Conservation (phyloP, 225 moss, liverwort and hornwort genomes). For the Antitrichia curtipendula region DNA sequence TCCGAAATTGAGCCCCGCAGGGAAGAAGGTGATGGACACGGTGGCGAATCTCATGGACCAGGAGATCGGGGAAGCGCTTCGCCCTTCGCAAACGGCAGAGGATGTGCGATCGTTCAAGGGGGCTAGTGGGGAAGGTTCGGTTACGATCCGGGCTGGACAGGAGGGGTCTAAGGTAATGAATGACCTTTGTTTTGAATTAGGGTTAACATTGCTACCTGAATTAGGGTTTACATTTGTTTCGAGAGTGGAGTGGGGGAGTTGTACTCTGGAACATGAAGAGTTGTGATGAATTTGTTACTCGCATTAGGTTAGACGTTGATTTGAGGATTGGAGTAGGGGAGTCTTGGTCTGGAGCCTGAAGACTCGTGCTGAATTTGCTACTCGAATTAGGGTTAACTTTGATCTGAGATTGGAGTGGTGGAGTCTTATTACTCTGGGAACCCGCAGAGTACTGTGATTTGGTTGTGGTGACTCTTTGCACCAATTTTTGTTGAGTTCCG, state of each 20-base stretch:
- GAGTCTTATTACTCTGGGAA: background rate
- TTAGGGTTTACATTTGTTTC: background rate
- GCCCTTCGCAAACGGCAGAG: conserved; percentile 29
- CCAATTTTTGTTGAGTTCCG: background rate
- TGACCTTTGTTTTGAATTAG: background rate
- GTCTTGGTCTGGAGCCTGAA: background rate
- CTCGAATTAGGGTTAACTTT: background rate
- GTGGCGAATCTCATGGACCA: conserved; percentile 29
- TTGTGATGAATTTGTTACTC: background rate
- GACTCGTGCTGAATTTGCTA: background rate
- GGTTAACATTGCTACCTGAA: background rate
- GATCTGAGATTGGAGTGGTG: background rate
- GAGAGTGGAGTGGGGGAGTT: background rate
- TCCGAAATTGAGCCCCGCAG: conserved; percentile 45
- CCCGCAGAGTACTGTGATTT: background rate
- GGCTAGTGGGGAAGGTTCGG: conserved; percentile 47
- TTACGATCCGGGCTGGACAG: conserved; percentile 61
- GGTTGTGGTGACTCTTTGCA: background rate
- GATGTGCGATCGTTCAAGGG: conserved; percentile 55
- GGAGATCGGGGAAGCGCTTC: conserved; percentile 35
- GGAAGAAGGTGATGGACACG: conserved; percentile 50
- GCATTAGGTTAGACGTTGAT: background rate
- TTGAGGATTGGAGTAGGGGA: background rate
- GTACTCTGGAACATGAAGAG: background rate
- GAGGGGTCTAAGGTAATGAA: conserved; percentile 49